Evolutionary conservation across 495 filamentous ascomycete species (phyloP), one percentile per base, ranked within the genome.

Genomic region (Talaromyces stipitatus): DNA sequence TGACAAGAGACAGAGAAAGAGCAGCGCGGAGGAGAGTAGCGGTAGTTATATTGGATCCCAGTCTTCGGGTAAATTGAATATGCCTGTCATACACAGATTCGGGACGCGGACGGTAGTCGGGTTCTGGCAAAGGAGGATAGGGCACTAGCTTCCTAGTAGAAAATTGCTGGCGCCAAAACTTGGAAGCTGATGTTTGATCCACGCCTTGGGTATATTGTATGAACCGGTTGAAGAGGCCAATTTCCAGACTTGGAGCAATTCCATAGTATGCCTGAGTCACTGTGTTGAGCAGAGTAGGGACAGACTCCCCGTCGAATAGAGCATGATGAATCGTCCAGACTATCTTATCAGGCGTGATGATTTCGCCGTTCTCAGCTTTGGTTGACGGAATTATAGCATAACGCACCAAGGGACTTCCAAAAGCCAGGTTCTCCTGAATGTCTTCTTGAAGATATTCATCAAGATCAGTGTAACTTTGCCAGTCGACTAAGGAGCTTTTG

Each of bases 251-350:
- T 50, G 4, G 4, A 5, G 36, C 41, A 4, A 29, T 7, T 0
- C 67, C 74, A 14, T 72, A 38, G 60, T 89, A 90, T n/a, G 84
- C 82, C 24, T 60, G 69, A 20, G 73, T 64, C 1, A 91, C 78
- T 50, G 87, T 83, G 36, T 64, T 59, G 26, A 64, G 26, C 4
- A 64, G 47, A 24, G 57, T 63, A 28, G 73, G 72, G 67, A 83
- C 72, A 9, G 72, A 78, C 77, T 79, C 82, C 8, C 82, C 83
- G 58, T 87, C 85, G 50, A 84, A 86, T 0, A 86, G 52, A 2
- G 80, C 77, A 56, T 87, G 84, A 60, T 86, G 83, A 52, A 80
- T 74, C 0, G 78, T 83, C n/a, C n/a, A n/a, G n/a, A n/a, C n/a
- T n/a, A n/a, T n/a, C n/a, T n/a, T n/a, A n/a, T n/a, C n/a, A n/a